Evolutionary conservation across 1,284 basidiomycete genomes (phyloP).

Genomic region (Trichosporon sp.): DNA sequence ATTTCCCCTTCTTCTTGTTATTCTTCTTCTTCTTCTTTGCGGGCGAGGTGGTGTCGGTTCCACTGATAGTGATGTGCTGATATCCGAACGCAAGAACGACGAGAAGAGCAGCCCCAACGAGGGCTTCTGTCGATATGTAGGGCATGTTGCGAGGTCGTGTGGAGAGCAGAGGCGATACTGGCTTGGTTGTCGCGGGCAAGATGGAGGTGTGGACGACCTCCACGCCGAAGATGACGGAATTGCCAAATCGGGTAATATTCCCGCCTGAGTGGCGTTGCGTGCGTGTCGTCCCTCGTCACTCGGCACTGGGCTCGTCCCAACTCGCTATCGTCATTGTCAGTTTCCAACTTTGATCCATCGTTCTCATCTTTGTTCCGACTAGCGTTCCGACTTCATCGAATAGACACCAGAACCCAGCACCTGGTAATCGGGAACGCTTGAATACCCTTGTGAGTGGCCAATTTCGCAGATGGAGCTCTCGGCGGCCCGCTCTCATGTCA

Average conservation of each 20-base stretch:
- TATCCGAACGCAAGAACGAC: constrained; percentile 46
- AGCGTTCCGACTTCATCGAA: neutral
- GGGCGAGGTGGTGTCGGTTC: constrained; percentile 11
- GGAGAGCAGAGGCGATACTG: neutral
- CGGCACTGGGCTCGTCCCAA: neutral
- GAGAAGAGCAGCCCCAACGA: constrained; percentile 47
- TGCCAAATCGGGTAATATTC: constrained; percentile 27
- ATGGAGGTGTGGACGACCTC: constrained; percentile 15
- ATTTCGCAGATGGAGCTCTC: neutral
- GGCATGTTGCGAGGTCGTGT: constrained; percentile 40
- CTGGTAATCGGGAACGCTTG: constrained; percentile 2
- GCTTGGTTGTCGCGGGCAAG: neutral
- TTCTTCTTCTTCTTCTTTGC: constrained; percentile 44
- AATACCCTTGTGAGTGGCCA: constrained; percentile 9
- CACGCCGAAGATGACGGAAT: constrained; percentile 19
- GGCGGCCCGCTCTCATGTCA: neutral
- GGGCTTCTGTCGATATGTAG: constrained; percentile 53
- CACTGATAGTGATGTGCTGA: constrained; percentile 38
- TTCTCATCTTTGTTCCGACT: constrained; percentile 12
- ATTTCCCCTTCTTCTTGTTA: constrained; percentile 44
- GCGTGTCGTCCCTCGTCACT: constrained; percentile 18
- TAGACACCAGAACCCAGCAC: neutral
- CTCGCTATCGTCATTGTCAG: constrained; percentile 14
- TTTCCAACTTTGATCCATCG: constrained; percentile 13
- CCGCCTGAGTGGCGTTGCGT: constrained; percentile 18